These are phyloP conservation scores for Kwoniella shandongensis DNA, from an alignment of 768 basidiomycete species.

Conservation along the genomic window DNA sequence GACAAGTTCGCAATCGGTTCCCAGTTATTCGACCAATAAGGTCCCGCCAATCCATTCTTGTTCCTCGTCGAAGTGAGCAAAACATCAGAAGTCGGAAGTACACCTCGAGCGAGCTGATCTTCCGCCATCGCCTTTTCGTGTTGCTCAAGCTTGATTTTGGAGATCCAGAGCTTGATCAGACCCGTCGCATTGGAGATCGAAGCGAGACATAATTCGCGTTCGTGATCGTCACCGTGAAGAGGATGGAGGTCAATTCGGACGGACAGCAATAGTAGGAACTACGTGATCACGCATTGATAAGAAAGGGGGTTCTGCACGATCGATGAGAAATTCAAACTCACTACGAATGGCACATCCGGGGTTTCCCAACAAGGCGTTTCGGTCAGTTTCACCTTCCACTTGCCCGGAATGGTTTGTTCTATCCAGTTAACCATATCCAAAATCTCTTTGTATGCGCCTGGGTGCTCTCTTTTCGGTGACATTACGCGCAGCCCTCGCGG, in stretches of 20 bases:
- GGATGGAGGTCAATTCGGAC: constrained; percentile 21
- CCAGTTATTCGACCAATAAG: constrained; percentile 5
- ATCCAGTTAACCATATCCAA: constrained; percentile 7
- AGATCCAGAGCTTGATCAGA: too few species aligned
- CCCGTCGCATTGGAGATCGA: too few species aligned
- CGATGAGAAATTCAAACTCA: constrained; percentile 4
- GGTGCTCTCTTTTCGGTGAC: constrained; percentile 13
- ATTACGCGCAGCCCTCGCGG: not conserved
- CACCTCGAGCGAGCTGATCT: too few species aligned
- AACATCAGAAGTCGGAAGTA: too few species aligned
- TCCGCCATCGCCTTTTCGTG: too few species aligned
- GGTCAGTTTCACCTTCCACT: constrained; percentile 7
- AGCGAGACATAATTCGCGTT: too few species aligned
- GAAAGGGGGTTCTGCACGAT: not conserved
- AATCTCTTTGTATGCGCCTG: constrained; percentile 27
- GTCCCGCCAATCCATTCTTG: constrained; percentile 1
- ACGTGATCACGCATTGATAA: not conserved
- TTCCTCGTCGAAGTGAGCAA: not conserved
- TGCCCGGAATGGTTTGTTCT: constrained; percentile 11
- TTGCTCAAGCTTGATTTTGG: too few species aligned
- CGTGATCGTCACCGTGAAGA: constrained; percentile 11
- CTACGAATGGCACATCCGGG: constrained; percentile 22
- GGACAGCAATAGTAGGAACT: constrained; percentile 15
- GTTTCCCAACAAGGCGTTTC: constrained; percentile 12
- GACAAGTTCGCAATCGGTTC: not conserved